phyloP scores from a whole-genome alignment of 306 rosid species.

The Phaseolus lunatus region DNA sequence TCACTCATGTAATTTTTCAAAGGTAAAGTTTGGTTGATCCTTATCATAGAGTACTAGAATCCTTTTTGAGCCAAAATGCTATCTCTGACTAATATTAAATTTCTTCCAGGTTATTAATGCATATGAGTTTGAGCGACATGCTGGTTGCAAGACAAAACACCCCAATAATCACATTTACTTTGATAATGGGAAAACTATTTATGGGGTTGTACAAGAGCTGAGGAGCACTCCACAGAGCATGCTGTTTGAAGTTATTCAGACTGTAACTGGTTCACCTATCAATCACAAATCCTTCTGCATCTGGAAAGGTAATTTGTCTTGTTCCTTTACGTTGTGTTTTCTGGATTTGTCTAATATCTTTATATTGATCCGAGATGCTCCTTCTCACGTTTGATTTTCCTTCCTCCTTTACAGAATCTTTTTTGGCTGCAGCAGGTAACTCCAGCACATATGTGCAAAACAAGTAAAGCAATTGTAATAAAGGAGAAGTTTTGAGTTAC shows the following conservation, averaged over 20 bases:
- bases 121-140: constrained; percentile 86
- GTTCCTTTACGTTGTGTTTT: not conserved
- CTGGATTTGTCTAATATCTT: not conserved
- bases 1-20: constrained; percentile 65
- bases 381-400: constrained; percentile 31
- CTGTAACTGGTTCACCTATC: constrained; percentile 76
- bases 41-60: constrained; percentile 18
- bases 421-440: constrained; percentile 79
- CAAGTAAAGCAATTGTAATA: constrained; percentile 56
- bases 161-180: constrained; percentile 87
- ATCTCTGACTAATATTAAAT: constrained; percentile 30
- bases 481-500: constrained; percentile 41
- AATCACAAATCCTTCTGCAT: constrained; percentile 76
- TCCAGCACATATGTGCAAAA: constrained; percentile 69
- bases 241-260: constrained; percentile 78
- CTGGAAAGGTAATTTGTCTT: constrained; percentile 65
- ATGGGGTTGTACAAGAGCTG: constrained; percentile 85
- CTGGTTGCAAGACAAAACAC: constrained; percentile 85
- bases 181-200: constrained; percentile 84
- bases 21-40: constrained; percentile 54
- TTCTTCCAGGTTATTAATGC: constrained; percentile 70
- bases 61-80: constrained; percentile 33
- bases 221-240: constrained; percentile 76
- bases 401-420: constrained; percentile 59
- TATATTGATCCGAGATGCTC: constrained; percentile 15